A percentile compares a stretch with the other conserved stretches of the same genome.
These are phyloP conservation scores for Hsuehochloa calcarea DNA, from an alignment of 176 grass and related monocot genomes.

Conservation along the genomic window DNA sequence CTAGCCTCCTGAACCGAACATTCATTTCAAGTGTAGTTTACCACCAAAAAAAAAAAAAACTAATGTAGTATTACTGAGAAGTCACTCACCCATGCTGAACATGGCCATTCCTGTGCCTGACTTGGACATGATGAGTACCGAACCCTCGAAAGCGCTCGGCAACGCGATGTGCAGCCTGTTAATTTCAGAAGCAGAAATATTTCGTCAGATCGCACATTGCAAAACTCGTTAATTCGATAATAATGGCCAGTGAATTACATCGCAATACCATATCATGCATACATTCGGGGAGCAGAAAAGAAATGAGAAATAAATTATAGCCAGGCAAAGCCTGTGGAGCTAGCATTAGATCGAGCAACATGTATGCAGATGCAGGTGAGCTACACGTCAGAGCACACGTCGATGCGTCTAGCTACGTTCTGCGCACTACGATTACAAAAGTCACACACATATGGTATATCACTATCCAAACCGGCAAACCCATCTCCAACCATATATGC, in stretches of 20 bases:
- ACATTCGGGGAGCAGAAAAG: not conserved
- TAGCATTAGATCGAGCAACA: no score
- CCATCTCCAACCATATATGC: not conserved
- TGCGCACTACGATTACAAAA: no score
- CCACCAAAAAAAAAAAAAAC: no score
- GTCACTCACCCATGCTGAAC: conserved; percentile 89
- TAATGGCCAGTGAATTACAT: no score
- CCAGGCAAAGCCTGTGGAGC: no score
- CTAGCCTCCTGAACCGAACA: not conserved
- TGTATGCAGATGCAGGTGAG: conserved; percentile 20
- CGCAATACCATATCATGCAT: no score
- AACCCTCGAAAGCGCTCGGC: conserved; percentile 69
- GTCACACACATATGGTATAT: no score
- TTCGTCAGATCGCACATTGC: not conserved
- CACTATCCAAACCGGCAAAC: not conserved
- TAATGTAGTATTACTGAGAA: not conserved
- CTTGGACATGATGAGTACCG: conserved; percentile 87
- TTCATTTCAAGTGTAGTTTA: not conserved
- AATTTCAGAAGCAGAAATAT: not conserved
- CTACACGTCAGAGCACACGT: conserved; percentile 17
- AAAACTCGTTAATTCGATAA: not conserved
- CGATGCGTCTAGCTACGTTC: not conserved
- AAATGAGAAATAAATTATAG: no score
- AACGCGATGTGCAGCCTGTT: conserved; percentile 71
- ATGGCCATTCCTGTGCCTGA: conserved; percentile 93